Percentiles rank a stretch among this genome's conserved stretches.
Evolutionary conservation across 148 eudicot genomes (phyloP).

Genomic region (Spergularia marina): DNA sequence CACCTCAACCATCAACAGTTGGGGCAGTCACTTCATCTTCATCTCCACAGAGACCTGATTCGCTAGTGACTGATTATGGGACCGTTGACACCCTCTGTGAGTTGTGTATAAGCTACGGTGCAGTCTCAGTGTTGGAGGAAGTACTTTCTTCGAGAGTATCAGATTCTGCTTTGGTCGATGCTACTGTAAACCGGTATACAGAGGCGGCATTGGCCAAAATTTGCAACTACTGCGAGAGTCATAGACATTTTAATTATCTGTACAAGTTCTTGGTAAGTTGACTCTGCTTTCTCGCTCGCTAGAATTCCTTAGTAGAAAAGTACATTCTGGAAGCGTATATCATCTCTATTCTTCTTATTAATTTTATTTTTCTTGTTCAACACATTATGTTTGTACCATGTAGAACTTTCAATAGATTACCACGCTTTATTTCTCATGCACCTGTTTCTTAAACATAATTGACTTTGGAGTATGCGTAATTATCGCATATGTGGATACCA

Average conservation of each 20-base stretch:
- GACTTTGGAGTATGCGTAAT: not conserved
- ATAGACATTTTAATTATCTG: conserved; percentile 85
- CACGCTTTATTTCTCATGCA: not conserved
- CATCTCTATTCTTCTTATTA: not conserved
- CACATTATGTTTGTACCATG: not conserved
- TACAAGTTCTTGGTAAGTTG: conserved; percentile 77
- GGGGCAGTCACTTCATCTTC: conserved; percentile 66
- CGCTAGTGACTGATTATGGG: conserved; percentile 84
- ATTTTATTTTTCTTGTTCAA: not conserved
- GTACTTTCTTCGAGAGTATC: conserved; percentile 64
- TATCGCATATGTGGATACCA: not conserved
- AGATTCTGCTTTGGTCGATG: conserved; percentile 41
- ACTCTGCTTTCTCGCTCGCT: not conserved
- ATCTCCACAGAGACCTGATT: conserved; percentile 86
- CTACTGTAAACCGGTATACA: conserved; percentile 55
- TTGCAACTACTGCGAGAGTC: conserved; percentile 81
- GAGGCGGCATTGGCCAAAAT: conserved; percentile 75
- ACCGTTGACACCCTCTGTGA: conserved; percentile 84
- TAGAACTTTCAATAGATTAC: not conserved
- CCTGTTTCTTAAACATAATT: not conserved
- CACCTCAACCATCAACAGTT: conserved; percentile 67
- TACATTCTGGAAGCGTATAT: not conserved
- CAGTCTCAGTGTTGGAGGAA: conserved; percentile 84
- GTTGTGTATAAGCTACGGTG: conserved; percentile 75
- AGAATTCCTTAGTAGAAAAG: not conserved